Base-by-base conservation (phyloP, 768 basidiomycete species). In the Mycena kentingensis region DNA sequence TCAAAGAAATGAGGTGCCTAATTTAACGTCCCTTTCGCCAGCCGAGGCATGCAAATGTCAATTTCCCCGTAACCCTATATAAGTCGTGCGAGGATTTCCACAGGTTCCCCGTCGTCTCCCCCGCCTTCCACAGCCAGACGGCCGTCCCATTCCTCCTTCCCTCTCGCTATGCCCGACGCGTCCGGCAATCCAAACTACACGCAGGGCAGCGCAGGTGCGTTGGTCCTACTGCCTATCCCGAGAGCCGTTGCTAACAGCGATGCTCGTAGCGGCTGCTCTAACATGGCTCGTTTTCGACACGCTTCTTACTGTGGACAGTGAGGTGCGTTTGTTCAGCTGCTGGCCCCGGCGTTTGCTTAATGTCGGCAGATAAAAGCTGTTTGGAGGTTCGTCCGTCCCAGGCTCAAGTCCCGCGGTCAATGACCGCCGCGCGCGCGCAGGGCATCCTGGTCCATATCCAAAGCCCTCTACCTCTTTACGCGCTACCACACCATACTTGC, bases 261-360 rank as follows among this genome's bases (percentile, higher is more conserved):
- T n/a, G n/a, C n/a, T n/a, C n/a, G 24, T 12, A 49, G 53, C 18
- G 4, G 32, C 47, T 11, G 53, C 53, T n/a, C 43, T 54, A 5
- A 49, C 41, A 19, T 54, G 53, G 53, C 47, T 54, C 4, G 26
- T 54, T 5, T 54, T 49, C n/a, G 53, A 54, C 28, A n/a, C 34
- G 2, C 38, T 21, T 32, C 53, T 54, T 5, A 54, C 27, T 18
- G 13, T 49, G 8, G 42, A 54, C 16, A 27, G 53, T 21, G 16
- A 52, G 51, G 22, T n/a, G n/a, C n/a, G n/a, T n/a, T n/a, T n/a
- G n/a, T n/a, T n/a, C n/a, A n/a, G n/a, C n/a, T n/a, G n/a, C n/a
- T n/a, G n/a, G n/a, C n/a, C n/a, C n/a, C n/a, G n/a, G n/a, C n/a
- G n/a, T n/a, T n/a, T n/a, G n/a, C n/a, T n/a, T n/a, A n/a, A n/a